These are phyloP conservation scores for Plasmodium ovale DNA, from an alignment of 169 alveolate genomes.

Conservation along the genomic window DNA sequence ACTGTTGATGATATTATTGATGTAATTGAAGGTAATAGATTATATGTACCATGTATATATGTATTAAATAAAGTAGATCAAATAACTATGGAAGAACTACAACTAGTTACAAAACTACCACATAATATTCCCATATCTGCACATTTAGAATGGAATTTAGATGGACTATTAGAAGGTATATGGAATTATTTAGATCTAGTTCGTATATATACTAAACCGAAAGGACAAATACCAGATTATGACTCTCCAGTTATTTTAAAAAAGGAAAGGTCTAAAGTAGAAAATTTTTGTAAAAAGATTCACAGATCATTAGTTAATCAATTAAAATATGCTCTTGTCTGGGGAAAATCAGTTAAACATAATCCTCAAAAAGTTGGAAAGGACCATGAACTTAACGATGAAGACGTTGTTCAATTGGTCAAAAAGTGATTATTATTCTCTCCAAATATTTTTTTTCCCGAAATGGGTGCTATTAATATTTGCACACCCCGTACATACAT, in stretches of 20 bases:
- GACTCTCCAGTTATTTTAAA: constrained; percentile 95
- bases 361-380: constrained; percentile 97
- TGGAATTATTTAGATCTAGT: constrained; percentile 98
- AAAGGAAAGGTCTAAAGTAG: constrained; percentile 87
- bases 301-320: constrained; percentile 89
- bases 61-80: constrained; percentile 95
- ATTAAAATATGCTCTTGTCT: constrained; percentile 96
- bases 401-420: constrained; percentile 91
- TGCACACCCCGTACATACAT: too few species aligned
- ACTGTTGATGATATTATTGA: constrained; percentile 98
- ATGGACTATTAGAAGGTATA: constrained; percentile 95
- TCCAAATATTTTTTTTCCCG: too few species aligned
- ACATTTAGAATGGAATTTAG: constrained; percentile 95
- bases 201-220: constrained; percentile 99
- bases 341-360: constrained; percentile 98
- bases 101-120: constrained; percentile 94
- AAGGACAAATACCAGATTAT: constrained; percentile 97
- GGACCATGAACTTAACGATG: constrained; percentile 93
- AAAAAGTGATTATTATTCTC: constrained; percentile 85
- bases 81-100: constrained; percentile 91
- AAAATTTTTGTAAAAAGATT: constrained; percentile 88
- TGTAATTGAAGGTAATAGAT: constrained; percentile 97
- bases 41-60: constrained; percentile 95
- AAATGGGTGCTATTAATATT: too few species aligned
- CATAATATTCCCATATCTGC: constrained; percentile 97